Percentiles rank a stretch among this genome's conserved stretches.
phyloP scores from a whole-genome alignment of 768 basidiomycete genomes.

The Austroboletus festivus region DNA sequence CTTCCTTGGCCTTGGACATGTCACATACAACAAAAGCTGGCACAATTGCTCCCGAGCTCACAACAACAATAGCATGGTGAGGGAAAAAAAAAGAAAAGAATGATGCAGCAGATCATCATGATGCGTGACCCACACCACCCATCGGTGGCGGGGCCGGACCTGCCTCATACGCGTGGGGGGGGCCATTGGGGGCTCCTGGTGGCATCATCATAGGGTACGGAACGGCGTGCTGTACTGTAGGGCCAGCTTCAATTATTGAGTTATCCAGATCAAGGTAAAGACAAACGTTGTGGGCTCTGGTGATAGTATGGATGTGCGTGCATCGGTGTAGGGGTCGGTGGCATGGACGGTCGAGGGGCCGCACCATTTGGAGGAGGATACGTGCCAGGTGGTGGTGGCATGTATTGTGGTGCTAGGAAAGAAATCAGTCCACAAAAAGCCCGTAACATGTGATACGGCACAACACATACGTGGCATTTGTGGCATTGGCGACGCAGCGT shows the following conservation, averaged over 20 bases:
- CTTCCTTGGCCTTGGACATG: conserved; percentile 10
- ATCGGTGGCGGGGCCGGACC: conserved; percentile 69
- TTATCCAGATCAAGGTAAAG: conserved; percentile 14
- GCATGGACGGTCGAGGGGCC: conserved; percentile 82
- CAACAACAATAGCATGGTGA: conserved; percentile 24
- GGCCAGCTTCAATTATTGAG: conserved; percentile 27
- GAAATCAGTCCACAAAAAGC: conserved; percentile 5
- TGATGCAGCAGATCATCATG: conserved; percentile 21
- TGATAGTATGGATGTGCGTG: conserved; percentile 88
- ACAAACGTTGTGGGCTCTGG: conserved; percentile 82
- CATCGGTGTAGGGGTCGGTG: conserved; percentile 84
- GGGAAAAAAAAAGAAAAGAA: conserved; percentile 6
- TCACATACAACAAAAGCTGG: conserved; percentile 30
- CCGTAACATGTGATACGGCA: not conserved
- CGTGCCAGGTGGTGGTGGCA: conserved; percentile 73
- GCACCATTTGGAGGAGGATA: conserved; percentile 79
- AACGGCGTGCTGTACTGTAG: conserved; percentile 78
- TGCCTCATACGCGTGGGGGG: conserved; percentile 72
- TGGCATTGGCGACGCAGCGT: conserved; percentile 74
- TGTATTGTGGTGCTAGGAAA: conserved; percentile 64
- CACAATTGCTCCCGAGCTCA: conserved; percentile 24
- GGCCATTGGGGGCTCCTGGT: conserved; percentile 59
- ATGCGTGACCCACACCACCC: conserved; percentile 69
- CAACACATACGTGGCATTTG: conserved; percentile 78
- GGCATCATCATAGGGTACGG: conserved; percentile 91